Base-by-base conservation (phyloP, 345 rosid genomes). In the Hevea brasiliensis region DNA sequence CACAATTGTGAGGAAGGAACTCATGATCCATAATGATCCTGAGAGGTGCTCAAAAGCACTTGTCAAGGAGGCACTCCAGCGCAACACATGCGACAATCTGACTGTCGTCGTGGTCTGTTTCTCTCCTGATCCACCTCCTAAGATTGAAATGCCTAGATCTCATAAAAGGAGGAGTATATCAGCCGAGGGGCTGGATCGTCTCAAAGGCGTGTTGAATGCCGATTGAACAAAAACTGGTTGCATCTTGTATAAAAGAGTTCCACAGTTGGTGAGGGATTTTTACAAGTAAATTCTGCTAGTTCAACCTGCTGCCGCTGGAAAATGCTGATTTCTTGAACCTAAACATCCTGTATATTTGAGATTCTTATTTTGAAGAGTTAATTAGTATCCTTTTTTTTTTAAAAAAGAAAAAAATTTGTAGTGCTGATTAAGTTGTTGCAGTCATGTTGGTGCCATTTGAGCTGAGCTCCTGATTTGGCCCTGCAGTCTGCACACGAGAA, bases 161-260 rank as follows among this genome's bases (percentile, higher is more conserved):
- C 89, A 86, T n/a, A 88, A 82, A 70, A 87, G 97, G 77, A 92
- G 98, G 78, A 92, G 98, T 70, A 88, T 92, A 75, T 94, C 98
- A 32, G 93, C 90, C 0, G 97, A 94, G 75, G 98, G 98, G 45
- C 81, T 94, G 70, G 95, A 92, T 84, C 95, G 88, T 70, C 97
- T 94, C 61, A 90, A 94, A 80, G 97, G 93, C 18, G 85, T 88
- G 71, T 78, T 94, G 81, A 80, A 84, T 61, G 50, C 27, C n/a
- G n/a, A 8, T 27, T 18, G 29, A 42, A 21, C 29, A 67, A 20
- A 44, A 59, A 14, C 12, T 42, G 61, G 29, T 26, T 17, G 26
- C 4, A 26, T 14, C 50, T 7, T 42, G 37, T 65, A 54, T n/a
- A 58, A 11, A 32, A 5, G 35, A 57, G 1, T 24, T 26, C 37